These are phyloP conservation scores for Phyllosticta paracitricarpa DNA, from an alignment of 2,329 filamentous ascomycete species.

Conservation along the genomic window DNA sequence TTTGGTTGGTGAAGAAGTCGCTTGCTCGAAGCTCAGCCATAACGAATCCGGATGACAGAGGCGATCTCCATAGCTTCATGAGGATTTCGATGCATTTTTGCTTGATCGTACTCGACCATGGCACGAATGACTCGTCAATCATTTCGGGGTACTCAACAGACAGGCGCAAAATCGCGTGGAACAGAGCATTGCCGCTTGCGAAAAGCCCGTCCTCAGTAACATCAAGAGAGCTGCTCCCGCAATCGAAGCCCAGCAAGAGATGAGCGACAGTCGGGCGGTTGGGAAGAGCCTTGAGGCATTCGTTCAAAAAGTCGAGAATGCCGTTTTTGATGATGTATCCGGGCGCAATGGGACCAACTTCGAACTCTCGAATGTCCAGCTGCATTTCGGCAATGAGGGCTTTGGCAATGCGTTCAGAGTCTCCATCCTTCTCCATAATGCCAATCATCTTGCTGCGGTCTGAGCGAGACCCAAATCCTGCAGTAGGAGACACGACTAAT, in stretches of 20 bases:
- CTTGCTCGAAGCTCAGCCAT: conserved; percentile 70
- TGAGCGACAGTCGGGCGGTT: conserved; percentile 82
- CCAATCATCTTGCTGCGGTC: conserved; percentile 78
- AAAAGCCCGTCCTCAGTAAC: conserved; percentile 62
- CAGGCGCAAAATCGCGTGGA: conserved; percentile 71
- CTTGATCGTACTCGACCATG: conserved; percentile 35
- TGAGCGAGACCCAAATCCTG: conserved; percentile 50
- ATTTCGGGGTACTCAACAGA: conserved; percentile 57
- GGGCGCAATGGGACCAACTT: conserved; percentile 56
- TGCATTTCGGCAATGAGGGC: conserved; percentile 61
- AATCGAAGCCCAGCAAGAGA: conserved; percentile 77
- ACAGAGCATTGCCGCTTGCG: conserved; percentile 61
- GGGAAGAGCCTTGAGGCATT: conserved; percentile 64
- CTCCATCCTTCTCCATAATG: conserved; percentile 71
- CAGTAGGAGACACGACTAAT: conserved; percentile 60
- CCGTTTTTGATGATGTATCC: conserved; percentile 74
- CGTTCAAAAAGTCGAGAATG: conserved; percentile 76
- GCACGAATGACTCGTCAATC: conserved; percentile 19
- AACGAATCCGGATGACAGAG: conserved; percentile 64
- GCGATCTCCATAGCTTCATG: conserved; percentile 72
- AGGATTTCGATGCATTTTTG: conserved; percentile 49
- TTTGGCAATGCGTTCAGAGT: conserved; percentile 68
- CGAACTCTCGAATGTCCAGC: conserved; percentile 58
- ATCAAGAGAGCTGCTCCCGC: conserved; percentile 59
- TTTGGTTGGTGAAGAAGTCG: conserved; percentile 69